Percentiles rank a stretch among this genome's conserved stretches.
These are phyloP conservation scores for Plasmodium vinckei DNA, from an alignment of 169 alveolate genomes.

Conservation along the genomic window DNA sequence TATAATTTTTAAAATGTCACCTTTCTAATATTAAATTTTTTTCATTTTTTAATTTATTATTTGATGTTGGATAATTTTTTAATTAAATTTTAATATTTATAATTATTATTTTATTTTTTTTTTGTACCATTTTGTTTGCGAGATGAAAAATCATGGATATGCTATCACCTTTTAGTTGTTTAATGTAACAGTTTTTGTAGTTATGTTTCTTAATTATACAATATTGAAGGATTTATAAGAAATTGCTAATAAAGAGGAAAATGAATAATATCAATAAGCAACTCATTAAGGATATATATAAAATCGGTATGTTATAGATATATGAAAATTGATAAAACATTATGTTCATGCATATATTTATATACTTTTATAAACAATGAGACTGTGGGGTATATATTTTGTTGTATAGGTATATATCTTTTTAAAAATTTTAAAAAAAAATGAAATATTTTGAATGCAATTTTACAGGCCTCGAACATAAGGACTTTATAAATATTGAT, in stretches of 20 bases:
- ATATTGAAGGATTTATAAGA: too few relatives aligned
- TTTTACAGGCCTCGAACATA: conserved; percentile 47
- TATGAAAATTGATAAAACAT: neutral
- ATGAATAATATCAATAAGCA: conserved; percentile 41
- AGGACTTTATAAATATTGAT: conserved; percentile 55
- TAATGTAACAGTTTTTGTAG: too few relatives aligned
- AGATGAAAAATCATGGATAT: conserved; percentile 30
- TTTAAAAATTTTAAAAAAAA: neutral
- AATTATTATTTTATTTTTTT: neutral
- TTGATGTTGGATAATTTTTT: too few relatives aligned
- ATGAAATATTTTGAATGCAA: neutral
- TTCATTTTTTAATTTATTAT: too few relatives aligned
- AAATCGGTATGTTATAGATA: conserved; percentile 34
- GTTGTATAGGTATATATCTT: neutral
- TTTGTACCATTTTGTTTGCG: neutral
- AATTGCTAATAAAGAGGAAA: neutral
- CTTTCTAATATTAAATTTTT: too few relatives aligned
- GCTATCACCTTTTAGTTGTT: neutral
- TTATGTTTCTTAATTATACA: too few relatives aligned
- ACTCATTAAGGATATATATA: conserved; percentile 59
- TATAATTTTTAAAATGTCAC: too few relatives aligned
- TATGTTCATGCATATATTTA: neutral
- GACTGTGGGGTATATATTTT: neutral
- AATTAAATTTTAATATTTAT: too few relatives aligned
- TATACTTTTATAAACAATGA: neutral